A percentile compares a stretch with the other conserved stretches of the same genome.
Evolutionary conservation across 1,284 basidiomycete genomes (phyloP).

Genomic region (Ceratobasidium sp.): DNA sequence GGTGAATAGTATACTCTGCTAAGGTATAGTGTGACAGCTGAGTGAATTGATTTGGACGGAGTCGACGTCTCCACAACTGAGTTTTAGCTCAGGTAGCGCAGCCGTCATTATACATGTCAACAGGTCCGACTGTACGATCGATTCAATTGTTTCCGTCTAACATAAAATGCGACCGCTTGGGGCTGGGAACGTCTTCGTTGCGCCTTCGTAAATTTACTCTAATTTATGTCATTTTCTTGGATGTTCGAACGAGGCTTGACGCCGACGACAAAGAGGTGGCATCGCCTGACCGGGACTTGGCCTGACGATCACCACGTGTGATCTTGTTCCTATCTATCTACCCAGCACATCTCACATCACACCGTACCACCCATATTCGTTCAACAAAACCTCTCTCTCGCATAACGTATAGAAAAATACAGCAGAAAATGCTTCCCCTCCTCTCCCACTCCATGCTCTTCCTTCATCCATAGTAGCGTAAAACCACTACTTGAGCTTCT

Average conservation of each 20-base stretch:
- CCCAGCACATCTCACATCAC: neutral
- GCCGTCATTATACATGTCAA: no score
- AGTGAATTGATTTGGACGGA: no score
- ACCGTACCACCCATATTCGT: no score
- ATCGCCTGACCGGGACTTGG: neutral
- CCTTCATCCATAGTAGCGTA: no score
- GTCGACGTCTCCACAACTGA: no score
- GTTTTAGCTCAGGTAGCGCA: no score
- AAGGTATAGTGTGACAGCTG: no score
- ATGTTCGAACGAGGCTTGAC: neutral
- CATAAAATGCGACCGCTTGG: neutral
- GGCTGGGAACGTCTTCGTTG: no score
- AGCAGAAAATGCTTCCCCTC: neutral
- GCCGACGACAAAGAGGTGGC: neutral
- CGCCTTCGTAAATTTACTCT: neutral
- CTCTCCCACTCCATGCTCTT: no score
- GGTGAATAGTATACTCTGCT: no score
- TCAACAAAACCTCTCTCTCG: neutral
- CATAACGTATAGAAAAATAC: slow-evolving; percentile 33
- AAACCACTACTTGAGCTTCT: slow-evolving; percentile 92
- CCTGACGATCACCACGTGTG: slow-evolving; percentile 33
- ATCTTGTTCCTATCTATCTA: neutral
- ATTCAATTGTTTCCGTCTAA: neutral
- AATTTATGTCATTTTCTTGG: neutral
- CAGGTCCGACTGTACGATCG: neutral